These are phyloP conservation scores for Centrapalus pauciflorus DNA, from an alignment of 129 eudicot species.

Conservation along the genomic window DNA sequence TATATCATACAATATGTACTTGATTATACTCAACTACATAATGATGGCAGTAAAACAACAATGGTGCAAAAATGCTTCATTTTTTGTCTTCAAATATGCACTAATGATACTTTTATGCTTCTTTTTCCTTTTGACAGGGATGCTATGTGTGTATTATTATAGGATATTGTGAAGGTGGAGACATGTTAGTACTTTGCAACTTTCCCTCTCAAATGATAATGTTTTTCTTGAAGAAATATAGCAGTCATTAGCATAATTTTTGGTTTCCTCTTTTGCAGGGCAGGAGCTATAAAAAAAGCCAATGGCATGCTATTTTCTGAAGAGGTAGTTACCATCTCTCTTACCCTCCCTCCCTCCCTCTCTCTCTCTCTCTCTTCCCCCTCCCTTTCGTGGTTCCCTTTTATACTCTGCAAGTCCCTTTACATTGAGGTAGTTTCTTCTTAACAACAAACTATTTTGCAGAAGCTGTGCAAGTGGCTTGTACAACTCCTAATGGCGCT, in stretches of 20 bases:
- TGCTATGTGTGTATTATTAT: conserved; percentile 96
- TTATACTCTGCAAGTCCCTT: conserved; percentile 1
- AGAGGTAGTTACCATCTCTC: conserved; percentile 52
- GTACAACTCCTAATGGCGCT: conserved; percentile 97
- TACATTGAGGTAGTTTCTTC: conserved; percentile 2
- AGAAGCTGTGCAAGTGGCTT: conserved; percentile 96
- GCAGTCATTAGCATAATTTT: conserved; percentile 2
- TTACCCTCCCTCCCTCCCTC: background rate
- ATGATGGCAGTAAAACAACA: background rate
- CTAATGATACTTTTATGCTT: background rate
- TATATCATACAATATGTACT: background rate
- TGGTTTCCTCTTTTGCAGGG: conserved; percentile 46
- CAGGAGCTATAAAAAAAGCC: conserved; percentile 86
- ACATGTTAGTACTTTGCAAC: conserved; percentile 67
- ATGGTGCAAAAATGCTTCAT: background rate
- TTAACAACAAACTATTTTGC: conserved; percentile 23
- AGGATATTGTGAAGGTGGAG: conserved; percentile 99
- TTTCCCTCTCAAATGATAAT: background rate
- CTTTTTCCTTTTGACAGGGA: conserved; percentile 51
- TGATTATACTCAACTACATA: background rate
- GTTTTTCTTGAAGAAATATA: background rate
- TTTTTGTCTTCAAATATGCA: background rate
- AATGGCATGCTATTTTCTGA: conserved; percentile 77
- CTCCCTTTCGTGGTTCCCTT: background rate
- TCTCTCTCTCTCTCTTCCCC: background rate